Conservation (phyloP, 2,329 filamentous ascomycete species). For the Penicillium verrucosum region DNA sequence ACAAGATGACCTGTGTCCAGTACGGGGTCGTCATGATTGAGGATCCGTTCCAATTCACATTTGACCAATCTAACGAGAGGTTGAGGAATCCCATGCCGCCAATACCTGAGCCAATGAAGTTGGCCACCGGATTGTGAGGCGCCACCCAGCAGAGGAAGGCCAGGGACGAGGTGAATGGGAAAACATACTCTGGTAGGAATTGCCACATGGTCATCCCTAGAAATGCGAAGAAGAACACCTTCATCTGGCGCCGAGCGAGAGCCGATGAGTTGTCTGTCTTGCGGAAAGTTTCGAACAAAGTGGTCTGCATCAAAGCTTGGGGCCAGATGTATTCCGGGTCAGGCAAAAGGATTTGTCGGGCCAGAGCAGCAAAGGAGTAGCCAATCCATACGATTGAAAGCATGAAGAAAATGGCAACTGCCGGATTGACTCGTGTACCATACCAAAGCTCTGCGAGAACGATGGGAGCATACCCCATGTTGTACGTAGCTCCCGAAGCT, state of each 20-base stretch:
- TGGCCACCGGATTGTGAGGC: slow-evolving; percentile 55
- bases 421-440: slow-evolving; percentile 50
- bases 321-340: slow-evolving; percentile 58
- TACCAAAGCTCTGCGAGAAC: slow-evolving; percentile 59
- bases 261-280: slow-evolving; percentile 50
- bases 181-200: slow-evolving; percentile 60
- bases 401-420: slow-evolving; percentile 60
- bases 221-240: slow-evolving; percentile 55
- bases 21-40: slow-evolving; percentile 54
- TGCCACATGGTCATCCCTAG: slow-evolving; percentile 58
- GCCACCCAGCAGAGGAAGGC: slow-evolving; percentile 64
- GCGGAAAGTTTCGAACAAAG: slow-evolving; percentile 54
- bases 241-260: slow-evolving; percentile 53
- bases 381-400: slow-evolving; percentile 57
- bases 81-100: slow-evolving; percentile 63
- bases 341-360: slow-evolving; percentile 56
- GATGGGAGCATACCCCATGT: slow-evolving; percentile 52
- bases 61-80: slow-evolving; percentile 60
- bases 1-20: slow-evolving; percentile 60
- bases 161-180: slow-evolving; percentile 58
- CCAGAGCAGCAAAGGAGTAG: slow-evolving; percentile 58
- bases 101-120: slow-evolving; percentile 60
- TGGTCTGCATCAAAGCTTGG: slow-evolving; percentile 55
- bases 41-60: slow-evolving; percentile 52
- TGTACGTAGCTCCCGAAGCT: slow-evolving; percentile 53